Percentiles rank a stretch among this genome's conserved stretches.
Conservation (phyloP, 768 basidiomycete species). For the Lactifluus piperatus region DNA sequence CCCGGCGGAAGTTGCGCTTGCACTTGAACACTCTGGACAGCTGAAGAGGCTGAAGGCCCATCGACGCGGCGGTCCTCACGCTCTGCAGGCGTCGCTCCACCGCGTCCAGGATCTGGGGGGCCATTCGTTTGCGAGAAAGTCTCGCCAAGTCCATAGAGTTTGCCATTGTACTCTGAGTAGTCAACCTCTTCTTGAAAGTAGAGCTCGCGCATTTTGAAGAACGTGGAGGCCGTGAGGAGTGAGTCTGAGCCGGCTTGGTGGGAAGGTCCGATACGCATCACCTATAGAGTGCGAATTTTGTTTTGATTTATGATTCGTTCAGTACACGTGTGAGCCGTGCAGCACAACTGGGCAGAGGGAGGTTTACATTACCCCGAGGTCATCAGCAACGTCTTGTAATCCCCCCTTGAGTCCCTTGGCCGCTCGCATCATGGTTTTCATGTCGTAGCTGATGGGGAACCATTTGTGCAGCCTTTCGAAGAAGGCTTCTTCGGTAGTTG, state of each 20-base stretch:
- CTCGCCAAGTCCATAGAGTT: slow-evolving; percentile 76
- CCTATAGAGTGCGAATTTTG: slow-evolving; percentile 37
- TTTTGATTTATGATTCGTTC: background rate
- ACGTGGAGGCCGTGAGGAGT: slow-evolving; percentile 84
- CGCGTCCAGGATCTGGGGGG: slow-evolving; percentile 52
- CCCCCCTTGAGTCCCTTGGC: slow-evolving; percentile 79
- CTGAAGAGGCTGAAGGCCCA: slow-evolving; percentile 46
- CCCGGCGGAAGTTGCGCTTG: slow-evolving; percentile 16
- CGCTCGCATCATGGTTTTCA: slow-evolving; percentile 91
- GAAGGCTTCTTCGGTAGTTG: slow-evolving; percentile 82
- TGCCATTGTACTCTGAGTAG: slow-evolving; percentile 71
- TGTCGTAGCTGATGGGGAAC: slow-evolving; percentile 97
- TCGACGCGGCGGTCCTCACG: slow-evolving; percentile 54
- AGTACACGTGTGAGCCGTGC: background rate
- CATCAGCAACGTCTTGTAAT: slow-evolving; percentile 92
- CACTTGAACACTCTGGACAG: slow-evolving; percentile 20
- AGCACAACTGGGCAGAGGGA: background rate
- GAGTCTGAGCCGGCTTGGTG: slow-evolving; percentile 99
- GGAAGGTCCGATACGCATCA: slow-evolving; percentile 79
- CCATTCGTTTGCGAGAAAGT: slow-evolving; percentile 66
- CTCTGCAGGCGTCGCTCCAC: slow-evolving; percentile 76
- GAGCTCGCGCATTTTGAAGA: slow-evolving; percentile 90
- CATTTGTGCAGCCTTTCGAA: slow-evolving; percentile 80
- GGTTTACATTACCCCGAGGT: slow-evolving; percentile 66
- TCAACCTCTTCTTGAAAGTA: slow-evolving; percentile 92